Percentiles rank a stretch among this genome's conserved stretches.
Conservation (phyloP, 2,329 filamentous ascomycete species). For the Clarireedia paspali region DNA sequence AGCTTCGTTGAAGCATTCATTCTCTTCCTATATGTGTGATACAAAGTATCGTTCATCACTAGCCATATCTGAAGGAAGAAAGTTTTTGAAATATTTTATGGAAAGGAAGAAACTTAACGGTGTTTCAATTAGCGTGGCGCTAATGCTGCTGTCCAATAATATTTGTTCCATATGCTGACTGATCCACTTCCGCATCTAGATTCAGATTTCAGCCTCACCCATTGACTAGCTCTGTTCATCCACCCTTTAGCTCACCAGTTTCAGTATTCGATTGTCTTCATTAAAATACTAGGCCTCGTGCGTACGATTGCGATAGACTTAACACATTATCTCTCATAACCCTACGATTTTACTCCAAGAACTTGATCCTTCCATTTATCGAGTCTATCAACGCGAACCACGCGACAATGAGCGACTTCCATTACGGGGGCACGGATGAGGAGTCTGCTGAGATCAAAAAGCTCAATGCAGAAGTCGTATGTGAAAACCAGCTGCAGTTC, state of each 20-base stretch:
- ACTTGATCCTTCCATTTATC: background rate
- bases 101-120: slow-evolving; percentile 9
- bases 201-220: slow-evolving; percentile 4
- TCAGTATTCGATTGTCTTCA: slow-evolving; percentile 3
- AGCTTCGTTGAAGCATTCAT: slow-evolving; percentile 45
- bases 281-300: background rate
- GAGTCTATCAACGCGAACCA: background rate
- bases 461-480: slow-evolving; percentile 69
- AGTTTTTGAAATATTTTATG: slow-evolving; percentile 19
- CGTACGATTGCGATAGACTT: no score
- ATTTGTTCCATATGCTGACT: background rate
- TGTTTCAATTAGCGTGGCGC: background rate
- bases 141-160: background rate
- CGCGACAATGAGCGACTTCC: slow-evolving; percentile 59
- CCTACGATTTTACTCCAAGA: background rate
- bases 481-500: slow-evolving; percentile 29
- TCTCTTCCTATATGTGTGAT: slow-evolving; percentile 61
- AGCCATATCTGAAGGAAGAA: slow-evolving; percentile 35
- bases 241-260: background rate
- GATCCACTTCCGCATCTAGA: background rate
- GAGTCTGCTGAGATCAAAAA: slow-evolving; percentile 77
- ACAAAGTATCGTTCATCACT: slow-evolving; percentile 50
- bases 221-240: background rate
- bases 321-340: no score
- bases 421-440: slow-evolving; percentile 68